Evolutionary conservation across 2,329 filamentous ascomycete species (phyloP).

Genomic region (Neoscytalidium dimidiatum): DNA sequence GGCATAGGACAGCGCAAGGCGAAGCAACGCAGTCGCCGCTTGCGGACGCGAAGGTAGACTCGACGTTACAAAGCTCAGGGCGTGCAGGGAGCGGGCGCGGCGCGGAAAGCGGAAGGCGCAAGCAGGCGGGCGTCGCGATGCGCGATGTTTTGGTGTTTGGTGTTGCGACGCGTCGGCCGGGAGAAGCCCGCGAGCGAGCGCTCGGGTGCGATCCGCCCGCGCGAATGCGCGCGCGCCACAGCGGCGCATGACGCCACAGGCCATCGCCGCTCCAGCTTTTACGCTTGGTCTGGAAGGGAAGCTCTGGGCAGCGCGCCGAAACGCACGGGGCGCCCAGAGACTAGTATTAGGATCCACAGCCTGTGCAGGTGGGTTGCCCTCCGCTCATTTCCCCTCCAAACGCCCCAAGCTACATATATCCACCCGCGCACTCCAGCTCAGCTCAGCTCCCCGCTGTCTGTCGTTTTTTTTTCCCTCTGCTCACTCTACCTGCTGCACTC

Average conservation of each 20-base stretch:
- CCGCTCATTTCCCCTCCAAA: conserved; percentile 20
- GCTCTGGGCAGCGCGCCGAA: not conserved
- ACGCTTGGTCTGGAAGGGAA: not conserved
- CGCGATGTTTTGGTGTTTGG: conserved; percentile 14
- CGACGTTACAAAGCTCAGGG: not conserved
- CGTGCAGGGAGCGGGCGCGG: not conserved
- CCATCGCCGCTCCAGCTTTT: not conserved
- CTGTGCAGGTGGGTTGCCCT: conserved; percentile 8
- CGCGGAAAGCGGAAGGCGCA: not conserved
- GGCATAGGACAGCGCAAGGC: conserved; percentile 7
- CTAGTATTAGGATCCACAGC: conserved; percentile 8
- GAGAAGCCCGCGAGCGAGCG: not conserved
- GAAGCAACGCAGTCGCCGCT: conserved; percentile 3
- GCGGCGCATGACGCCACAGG: not conserved
- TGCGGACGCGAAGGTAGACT: conserved; percentile 6
- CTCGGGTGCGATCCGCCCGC: too few relatives aligned
- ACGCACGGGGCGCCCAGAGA: conserved; percentile 9
- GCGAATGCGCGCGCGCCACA: not conserved
- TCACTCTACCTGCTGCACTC: not conserved
- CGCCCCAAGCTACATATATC: conserved; percentile 12
- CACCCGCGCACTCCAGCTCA: not conserved
- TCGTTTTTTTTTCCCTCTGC: not conserved
- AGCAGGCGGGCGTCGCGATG: not conserved
- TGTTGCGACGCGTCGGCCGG: conserved; percentile 8
- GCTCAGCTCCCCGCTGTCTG: not conserved